These are phyloP conservation scores for Aspergillus ibericus DNA, from an alignment of 2,329 filamentous ascomycete species.

Conservation along the genomic window DNA sequence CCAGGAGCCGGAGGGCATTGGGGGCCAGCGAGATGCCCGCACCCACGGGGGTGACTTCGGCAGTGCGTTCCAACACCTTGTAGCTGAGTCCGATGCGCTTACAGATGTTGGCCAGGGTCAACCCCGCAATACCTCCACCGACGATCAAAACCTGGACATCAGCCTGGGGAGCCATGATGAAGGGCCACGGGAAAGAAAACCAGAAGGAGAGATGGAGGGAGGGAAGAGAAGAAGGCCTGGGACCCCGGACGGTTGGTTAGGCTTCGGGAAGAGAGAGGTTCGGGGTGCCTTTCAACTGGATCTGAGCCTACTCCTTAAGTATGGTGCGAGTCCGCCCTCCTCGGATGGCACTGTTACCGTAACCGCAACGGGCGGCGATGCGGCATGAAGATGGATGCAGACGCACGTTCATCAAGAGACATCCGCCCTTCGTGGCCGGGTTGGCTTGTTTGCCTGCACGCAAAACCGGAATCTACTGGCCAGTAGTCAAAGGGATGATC, in stretches of 20 bases:
- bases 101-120: background rate
- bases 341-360: no score
- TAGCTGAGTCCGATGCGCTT: background rate
- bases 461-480: no score
- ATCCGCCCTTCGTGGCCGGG: background rate
- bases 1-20: background rate
- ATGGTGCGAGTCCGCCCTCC: background rate
- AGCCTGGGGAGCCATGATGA: background rate
- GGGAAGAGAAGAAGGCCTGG: background rate
- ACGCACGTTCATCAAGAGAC: background rate
- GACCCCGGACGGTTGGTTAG: background rate
- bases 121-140: slow-evolving; percentile 1
- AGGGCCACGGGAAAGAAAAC: background rate
- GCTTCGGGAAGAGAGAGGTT: background rate
- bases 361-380: no score
- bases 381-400: background rate
- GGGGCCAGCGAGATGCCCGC: slow-evolving; percentile 4
- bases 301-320: background rate
- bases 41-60: background rate
- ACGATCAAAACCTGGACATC: background rate
- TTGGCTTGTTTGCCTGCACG: no score
- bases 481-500: background rate
- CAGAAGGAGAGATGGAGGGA: background rate
- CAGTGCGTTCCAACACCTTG: slow-evolving; percentile 1
- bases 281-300: background rate